These are phyloP conservation scores for Colletotrichum sp. DNA, from an alignment of 2,329 filamentous ascomycete genomes.

Conservation along the genomic window DNA sequence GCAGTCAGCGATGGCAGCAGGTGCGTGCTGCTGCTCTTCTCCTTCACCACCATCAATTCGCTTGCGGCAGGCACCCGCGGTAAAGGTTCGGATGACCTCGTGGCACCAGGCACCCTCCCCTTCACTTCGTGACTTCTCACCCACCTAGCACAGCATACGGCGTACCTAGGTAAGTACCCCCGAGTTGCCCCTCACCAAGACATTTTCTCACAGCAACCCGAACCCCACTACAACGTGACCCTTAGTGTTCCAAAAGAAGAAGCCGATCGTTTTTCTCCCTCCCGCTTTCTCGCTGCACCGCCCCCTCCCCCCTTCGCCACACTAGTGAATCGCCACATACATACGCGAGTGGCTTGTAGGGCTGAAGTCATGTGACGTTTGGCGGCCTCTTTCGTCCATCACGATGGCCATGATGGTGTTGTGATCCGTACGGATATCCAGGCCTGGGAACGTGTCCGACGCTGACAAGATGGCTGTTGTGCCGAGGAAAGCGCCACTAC, in stretches of 20 bases:
- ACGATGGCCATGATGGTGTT: not conserved
- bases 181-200: not conserved
- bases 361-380: conserved; percentile 13
- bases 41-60: not conserved
- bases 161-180: no score
- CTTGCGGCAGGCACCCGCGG: not conserved
- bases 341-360: conserved; percentile 5
- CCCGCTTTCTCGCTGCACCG: not conserved
- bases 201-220: not conserved
- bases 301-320: not conserved
- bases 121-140: not conserved
- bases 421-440: not conserved
- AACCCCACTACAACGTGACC: not conserved
- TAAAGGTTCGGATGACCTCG: not conserved
- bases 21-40: not conserved
- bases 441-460: not conserved
- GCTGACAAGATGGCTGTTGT: not conserved
- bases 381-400: not conserved
- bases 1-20: not conserved
- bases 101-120: not conserved
- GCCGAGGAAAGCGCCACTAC: not conserved
- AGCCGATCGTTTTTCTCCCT: not conserved
- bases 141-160: not conserved
- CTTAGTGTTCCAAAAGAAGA: not conserved
- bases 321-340: no score